Base-by-base conservation (phyloP, 495 filamentous ascomycete genomes). In the Penicillium silybi region DNA sequence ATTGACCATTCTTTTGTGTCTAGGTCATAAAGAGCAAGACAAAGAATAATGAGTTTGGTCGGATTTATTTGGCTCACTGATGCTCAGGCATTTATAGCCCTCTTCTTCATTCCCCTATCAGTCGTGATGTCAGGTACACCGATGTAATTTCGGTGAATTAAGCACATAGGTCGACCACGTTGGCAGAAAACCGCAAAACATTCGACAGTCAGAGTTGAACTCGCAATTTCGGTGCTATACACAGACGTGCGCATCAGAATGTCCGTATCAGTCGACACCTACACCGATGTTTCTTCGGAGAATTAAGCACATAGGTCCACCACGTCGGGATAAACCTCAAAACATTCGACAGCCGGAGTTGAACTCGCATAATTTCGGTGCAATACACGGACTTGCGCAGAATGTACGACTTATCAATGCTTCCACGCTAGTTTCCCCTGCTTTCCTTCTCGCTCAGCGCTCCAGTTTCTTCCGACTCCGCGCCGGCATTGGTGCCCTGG, bases 261-360 rank as follows among this genome's bases (percentile, higher is more conserved):
- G 41, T 27, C 23, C 18, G 4, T 27, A 29, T 25, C 48, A 22
- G 15, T 2, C 18, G 15, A 6, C 29, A 35, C 18, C 37, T 2
- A 7, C 29, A 16, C 22, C 50, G 42, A 20, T 13, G 42, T 45
- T 46, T 52, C 50, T 46, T 52, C 43, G 50, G 50, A 46, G 50
- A 46, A 52, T 20, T 40, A 51, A 13, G 15, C 39, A 27, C 3
- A 26, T n/a, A 25, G 34, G n/a, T 41, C 46, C 46, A 48, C 34
- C 11, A 13, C 23, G 6, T 18, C 10, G 7, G 16, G 16, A 9
- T 38, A 10, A 13, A 6, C 22, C 16, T 29, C 15, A 41, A 10
- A 48, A 39, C 35, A 39, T 26, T 32, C 46, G 10, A 10, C 34
- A 27, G 22, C 41, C 34, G 46, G 46, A 11, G 19, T 41, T 34